phyloP scores from a whole-genome alignment of 176 grass and related monocot genomes.

The Musa beccarii region DNA sequence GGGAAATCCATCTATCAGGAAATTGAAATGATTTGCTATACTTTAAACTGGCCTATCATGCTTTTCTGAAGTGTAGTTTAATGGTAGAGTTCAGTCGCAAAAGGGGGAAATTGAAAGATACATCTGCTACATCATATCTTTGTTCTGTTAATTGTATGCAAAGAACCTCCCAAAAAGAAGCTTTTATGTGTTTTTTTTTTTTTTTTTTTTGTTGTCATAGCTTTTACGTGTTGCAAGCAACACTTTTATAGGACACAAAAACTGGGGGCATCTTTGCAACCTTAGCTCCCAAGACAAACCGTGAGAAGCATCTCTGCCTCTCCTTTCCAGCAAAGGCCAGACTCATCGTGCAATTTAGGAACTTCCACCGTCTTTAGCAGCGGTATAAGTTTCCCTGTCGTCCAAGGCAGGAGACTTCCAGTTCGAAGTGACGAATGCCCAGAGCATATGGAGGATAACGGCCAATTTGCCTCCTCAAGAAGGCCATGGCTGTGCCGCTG shows the following conservation, averaged over 20 bases:
- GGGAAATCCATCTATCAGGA: too few species aligned
- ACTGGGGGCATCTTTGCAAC: constrained; percentile 3
- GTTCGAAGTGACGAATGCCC: neutral
- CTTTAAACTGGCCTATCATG: too few species aligned
- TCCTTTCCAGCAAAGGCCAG: constrained; percentile 3
- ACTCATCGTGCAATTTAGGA: neutral
- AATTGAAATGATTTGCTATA: too few species aligned
- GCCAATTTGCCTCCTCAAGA: neutral
- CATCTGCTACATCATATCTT: too few species aligned
- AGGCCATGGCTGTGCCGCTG: neutral
- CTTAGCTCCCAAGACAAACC: constrained; percentile 8
- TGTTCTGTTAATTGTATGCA: too few species aligned
- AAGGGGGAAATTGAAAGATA: too few species aligned
- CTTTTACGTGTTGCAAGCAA: neutral
- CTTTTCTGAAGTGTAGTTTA: too few species aligned
- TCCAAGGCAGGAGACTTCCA: neutral
- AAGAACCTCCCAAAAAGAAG: too few species aligned
- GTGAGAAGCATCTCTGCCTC: neutral
- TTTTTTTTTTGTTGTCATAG: neutral
- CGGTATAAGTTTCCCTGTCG: neutral
- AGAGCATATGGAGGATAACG: too few species aligned
- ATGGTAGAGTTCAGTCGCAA: too few species aligned
- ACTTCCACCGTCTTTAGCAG: neutral
- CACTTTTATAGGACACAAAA: neutral
- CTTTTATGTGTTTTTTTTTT: neutral